Base-by-base conservation (phyloP, 768 basidiomycete species). In the Suillus clintonianus region DNA sequence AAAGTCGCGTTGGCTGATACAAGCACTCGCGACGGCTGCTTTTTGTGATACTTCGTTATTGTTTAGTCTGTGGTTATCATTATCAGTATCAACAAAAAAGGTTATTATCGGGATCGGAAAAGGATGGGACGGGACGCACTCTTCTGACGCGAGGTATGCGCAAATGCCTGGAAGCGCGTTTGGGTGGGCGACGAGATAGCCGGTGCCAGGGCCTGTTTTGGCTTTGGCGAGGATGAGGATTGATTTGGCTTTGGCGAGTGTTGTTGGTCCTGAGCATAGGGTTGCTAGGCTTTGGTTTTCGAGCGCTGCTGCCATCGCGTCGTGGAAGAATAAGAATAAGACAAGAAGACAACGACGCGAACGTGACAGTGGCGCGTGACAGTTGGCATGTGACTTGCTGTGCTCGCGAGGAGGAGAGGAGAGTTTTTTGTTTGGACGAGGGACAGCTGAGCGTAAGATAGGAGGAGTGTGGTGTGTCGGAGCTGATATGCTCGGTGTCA, bases 81-180 rank as follows among this genome's bases (percentile, higher is more conserved):
- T n/a, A n/a, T n/a, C n/a, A n/a, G n/a, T n/a, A n/a, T n/a, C n/a
- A n/a, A 5, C 17, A 22, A 14, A n/a, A 8, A 7, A 30, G 0
- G 22, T 62, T 2, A 27, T 27, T 27, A 27, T 27, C 27, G 27
- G 34, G 4, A 48, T 15, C 10, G 41, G 41, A 10, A 41, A 32
- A 27, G 27, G 27, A 27, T 2, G 4, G 27, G 27, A 56, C 53
- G 17, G 59, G 27, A 27, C 75, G 66, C 60, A 76, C 75, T 67
- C 68, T 68, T 76, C 69, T 14, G 75, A 77, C 15, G 75, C 75
- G 3, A 76, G 61, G 58, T 72, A 72, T 27, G 75, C 75, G 63
- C 72, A 78, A 37, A 75, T 53, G 9, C 74, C 69, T 5, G 73
- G 72, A 14, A 76, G 65, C 14, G 68, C 69, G 45, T 61, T 64